Conservation (phyloP, 495 filamentous ascomycete genomes). For the Neurospora sublineolata region DNA sequence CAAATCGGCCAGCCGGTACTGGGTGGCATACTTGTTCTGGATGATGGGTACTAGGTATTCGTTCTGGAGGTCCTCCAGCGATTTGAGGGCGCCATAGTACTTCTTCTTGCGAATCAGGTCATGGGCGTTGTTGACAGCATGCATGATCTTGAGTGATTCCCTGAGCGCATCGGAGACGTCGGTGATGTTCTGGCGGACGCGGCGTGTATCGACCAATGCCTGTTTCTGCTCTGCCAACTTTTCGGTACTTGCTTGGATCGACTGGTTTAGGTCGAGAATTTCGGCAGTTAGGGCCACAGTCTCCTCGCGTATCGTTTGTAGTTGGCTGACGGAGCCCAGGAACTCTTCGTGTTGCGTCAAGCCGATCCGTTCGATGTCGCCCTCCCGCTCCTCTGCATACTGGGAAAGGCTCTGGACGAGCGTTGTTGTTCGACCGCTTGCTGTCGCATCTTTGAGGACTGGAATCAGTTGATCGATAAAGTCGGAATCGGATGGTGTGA, state of each 20-base stretch:
- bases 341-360: constrained; percentile 96
- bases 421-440: constrained; percentile 57
- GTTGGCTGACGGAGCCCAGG: constrained; percentile 79
- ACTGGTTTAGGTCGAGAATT: constrained; percentile 83
- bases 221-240: constrained; percentile 91
- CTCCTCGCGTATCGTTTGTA: constrained; percentile 80
- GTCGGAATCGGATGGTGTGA: constrained; percentile 81
- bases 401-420: constrained; percentile 67
- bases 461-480: constrained; percentile 93
- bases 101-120: constrained; percentile 83
- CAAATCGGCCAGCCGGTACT: constrained; percentile 91
- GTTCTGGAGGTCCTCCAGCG: constrained; percentile 90
- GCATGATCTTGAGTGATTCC: constrained; percentile 83
- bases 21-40: constrained; percentile 67
- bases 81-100: constrained; percentile 88
- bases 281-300: constrained; percentile 81
- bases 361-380: constrained; percentile 89
- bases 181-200: constrained; percentile 90
- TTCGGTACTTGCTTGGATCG: constrained; percentile 91
- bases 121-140: constrained; percentile 87
- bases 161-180: constrained; percentile 82
- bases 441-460: constrained; percentile 77
- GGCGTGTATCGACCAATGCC: constrained; percentile 77
- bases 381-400: constrained; percentile 76
- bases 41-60: constrained; percentile 62